Evolutionary conservation across 2,329 filamentous ascomycete genomes (phyloP), one percentile per base, ranked within the genome.

Genomic region (Fusarium xylarioides): DNA sequence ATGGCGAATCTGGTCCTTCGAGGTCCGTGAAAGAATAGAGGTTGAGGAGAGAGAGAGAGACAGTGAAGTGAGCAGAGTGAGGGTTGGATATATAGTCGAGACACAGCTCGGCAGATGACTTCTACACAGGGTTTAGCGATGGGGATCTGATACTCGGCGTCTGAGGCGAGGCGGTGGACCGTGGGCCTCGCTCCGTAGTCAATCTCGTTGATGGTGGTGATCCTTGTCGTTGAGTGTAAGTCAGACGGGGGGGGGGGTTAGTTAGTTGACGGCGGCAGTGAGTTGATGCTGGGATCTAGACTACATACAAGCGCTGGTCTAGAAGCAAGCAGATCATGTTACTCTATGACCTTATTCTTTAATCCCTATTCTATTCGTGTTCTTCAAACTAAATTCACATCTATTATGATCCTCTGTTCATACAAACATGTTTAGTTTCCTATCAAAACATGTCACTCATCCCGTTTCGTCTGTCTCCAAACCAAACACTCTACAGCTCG

Each of bases 1-100:
- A 78, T 73, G 77, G 69, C 72, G 67, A 71, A 77, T 78, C 76
- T 78, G 77, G 77, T 78, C 77, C 77, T 66, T 78, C 77, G 70
- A 78, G 77, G 77, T 78, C 77, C 77, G 68, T 75, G 71, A 76
- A 72, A 70, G 69, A 74, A 70, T 61, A 74, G 74, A 73, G 72
- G 75, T 63, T 76, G 65, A 66, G n/a, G 57, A 37, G 34, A 65
- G 34, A 15, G 26, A 14, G n/a, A 28, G 26, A 28, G 26, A 28
- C 5, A 28, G 26, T 6, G 7, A n/a, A 30, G 12, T 14, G 26
- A 52, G 15, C 50, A 37, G 14, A n/a, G 30, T 42, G 60, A 37
- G 57, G 55, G 23, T 30, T 71, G 68, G 74, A 77, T 78, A 78
- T 78, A 78, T 61, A 58, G 30, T 38, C 66, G 35, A 67, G 26